Evolutionary conservation across 768 basidiomycete genomes (phyloP), one percentile per base, ranked within the genome.

Genomic region (Dioszegia crocea): DNA sequence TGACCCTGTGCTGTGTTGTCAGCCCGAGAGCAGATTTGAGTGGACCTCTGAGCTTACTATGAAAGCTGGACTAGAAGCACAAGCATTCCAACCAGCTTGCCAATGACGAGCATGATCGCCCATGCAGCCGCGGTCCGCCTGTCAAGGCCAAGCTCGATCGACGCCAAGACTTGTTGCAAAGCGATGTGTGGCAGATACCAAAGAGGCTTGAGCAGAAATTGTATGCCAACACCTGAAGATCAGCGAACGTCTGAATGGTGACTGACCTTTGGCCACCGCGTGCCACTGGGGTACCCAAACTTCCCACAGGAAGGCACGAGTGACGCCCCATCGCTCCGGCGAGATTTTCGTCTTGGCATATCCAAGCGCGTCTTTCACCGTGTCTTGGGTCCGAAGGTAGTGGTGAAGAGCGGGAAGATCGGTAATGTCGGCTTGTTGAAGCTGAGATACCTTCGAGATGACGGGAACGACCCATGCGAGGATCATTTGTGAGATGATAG

Each of bases 131-230:
- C 64, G 3, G 29, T 44, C 4, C 41, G 24, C 19, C 49, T 56
- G 26, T 58, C 50, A 17, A 24, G 29, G 11, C 26, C 43, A 29
- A 60, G 51, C 51, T 68, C 70, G 24, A 71, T 46, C 16, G 60
- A 36, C 8, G 43, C 12, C 30, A 72, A 50, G 47, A 72, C 52
- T 33, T 67, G 53, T 40, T 72, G 70, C 26, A 67, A 23, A 30
- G 65, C 66, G 19, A 53, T 27, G 50, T 69, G 68, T 0, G 67
- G 70, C 24, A 70, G 30, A 52, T 72, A 72, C 56, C 60, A 64
- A n/a, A 69, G 19, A 3, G 68, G 64, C 12, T 46, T 26, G 9
- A 65, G 38, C 1, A 54, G 26, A 38, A 53, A 40, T 6, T 3
- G 4, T n/a, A 53, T 53, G 10, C 23, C 38, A 10, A 53, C 26